Conservation (phyloP, 208 protist genomes). For the Tetramitus jugosus region DNA sequence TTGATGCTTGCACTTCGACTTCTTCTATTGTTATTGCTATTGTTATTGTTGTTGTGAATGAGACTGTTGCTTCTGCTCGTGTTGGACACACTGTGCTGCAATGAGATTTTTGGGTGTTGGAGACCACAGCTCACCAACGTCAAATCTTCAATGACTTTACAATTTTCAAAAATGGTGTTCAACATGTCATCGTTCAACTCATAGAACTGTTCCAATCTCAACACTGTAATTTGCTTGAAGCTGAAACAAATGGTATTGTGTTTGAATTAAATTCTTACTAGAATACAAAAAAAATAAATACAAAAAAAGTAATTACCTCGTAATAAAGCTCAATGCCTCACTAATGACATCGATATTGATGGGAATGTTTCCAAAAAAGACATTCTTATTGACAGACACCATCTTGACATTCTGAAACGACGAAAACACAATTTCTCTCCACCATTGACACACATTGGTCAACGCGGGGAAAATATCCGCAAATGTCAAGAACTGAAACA, state of each 20-base stretch:
- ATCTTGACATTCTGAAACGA: not conserved
- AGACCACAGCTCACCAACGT: not conserved
- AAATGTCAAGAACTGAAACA: not conserved
- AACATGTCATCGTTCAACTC: not conserved
- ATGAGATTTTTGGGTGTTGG: too few relatives aligned
- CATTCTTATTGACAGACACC: not conserved
- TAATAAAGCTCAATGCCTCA: not conserved
- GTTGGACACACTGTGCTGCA: too few relatives aligned
- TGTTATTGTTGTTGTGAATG: too few relatives aligned
- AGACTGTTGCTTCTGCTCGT: too few relatives aligned
- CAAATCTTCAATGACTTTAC: not conserved
- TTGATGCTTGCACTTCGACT: too few relatives aligned
- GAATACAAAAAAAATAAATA: too few relatives aligned
- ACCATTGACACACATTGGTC: not conserved
- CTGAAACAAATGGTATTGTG: too few relatives aligned
- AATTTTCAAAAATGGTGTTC: not conserved
- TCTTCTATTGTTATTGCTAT: too few relatives aligned
- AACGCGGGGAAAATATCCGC: not conserved
- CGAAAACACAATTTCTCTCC: not conserved
- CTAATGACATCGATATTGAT: not conserved
- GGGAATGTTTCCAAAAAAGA: not conserved
- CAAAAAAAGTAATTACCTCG: too few relatives aligned
- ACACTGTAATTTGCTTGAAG: not conserved
- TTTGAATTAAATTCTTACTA: too few relatives aligned
- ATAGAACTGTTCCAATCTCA: not conserved